Base-by-base conservation (phyloP, 1,284 basidiomycete species). In the Naganishia liquefaciens region DNA sequence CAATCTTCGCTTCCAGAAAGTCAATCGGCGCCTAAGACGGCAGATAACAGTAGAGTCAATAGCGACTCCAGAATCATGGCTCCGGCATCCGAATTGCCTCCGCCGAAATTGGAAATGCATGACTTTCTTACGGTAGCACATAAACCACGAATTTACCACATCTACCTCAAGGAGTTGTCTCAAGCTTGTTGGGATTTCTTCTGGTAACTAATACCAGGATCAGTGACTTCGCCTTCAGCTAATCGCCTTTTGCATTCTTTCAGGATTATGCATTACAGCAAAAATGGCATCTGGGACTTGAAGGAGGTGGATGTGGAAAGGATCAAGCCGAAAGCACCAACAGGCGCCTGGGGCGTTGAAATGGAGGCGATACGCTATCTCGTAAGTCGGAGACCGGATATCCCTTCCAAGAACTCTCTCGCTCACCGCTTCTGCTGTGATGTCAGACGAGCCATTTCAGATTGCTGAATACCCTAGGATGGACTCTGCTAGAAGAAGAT, bases 261-360 rank as follows among this genome's bases (percentile, higher is more conserved):
- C 66, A 77, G 76, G 93, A 89, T 99, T 62, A 98, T 98, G 80
- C 98, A 95, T 75, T 96, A 99, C 76, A 88, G 89, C 2, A 88
- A 88, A 72, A 99, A 99, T 74, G 86, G 87, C 0, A 87, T 95
- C 51, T 97, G 93, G 93, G 82, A 87, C 19, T 80, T 94, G 28
- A 79, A 83, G 5, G 88, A 93, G 70, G 87, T 91, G 0, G 89
- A 97, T 72, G 88, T 91, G 74, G 84, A 81, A 1, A 85, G 85
- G 63, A 91, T 94, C 78, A 89, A 88, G 71, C 96, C 95, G 3
- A 85, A 91, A 42, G 95, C 96, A 3, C 95, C 96, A 0, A 92
- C 93, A 7, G 95, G 95, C 7, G 97, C 98, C 86, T 98, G 96
- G 0, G 96, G 95, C 9, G 96, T 99, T 11, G 95, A 98, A 76